A percentile compares a stretch with the other conserved stretches of the same genome.
These are phyloP conservation scores for Clarireedia sp. DNA, from an alignment of 2,329 filamentous ascomycete species.

Conservation along the genomic window DNA sequence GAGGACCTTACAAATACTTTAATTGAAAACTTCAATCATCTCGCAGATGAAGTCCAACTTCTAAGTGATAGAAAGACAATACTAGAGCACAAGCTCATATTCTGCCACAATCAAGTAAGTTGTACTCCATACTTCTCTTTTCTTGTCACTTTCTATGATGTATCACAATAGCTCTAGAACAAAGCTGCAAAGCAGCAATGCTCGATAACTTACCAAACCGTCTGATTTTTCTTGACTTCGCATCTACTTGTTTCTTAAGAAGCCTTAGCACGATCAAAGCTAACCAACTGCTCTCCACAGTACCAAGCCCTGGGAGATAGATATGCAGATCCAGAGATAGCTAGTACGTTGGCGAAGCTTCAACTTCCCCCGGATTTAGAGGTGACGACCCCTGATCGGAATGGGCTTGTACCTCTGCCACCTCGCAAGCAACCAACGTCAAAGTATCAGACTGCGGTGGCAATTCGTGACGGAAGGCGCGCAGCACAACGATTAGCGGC, in stretches of 20 bases:
- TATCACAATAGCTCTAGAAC: conserved; percentile 73
- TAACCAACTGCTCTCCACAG: conserved; percentile 34
- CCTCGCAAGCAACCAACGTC: conserved; percentile 25
- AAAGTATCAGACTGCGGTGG: conserved; percentile 52
- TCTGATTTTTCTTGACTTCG: conserved; percentile 33
- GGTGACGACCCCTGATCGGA: conserved; percentile 20
- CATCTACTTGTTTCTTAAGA: conserved; percentile 9
- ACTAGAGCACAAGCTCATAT: conserved; percentile 58
- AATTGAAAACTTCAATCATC: conserved; percentile 55
- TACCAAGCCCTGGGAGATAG: conserved; percentile 60
- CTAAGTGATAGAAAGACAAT: conserved; percentile 57
- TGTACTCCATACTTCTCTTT: conserved; percentile 3
- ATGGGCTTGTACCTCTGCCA: conserved; percentile 28
- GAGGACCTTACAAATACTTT: conserved; percentile 45
- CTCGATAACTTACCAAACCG: conserved; percentile 47
- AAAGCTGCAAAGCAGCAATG: conserved; percentile 50
- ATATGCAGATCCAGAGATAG: conserved; percentile 60
- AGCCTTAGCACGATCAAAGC: conserved; percentile 13
- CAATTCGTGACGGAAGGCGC: conserved; percentile 56
- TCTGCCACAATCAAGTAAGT: conserved; percentile 59
- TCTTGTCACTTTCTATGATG: conserved; percentile 32
- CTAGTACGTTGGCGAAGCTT: conserved; percentile 57
- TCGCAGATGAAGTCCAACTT: conserved; percentile 57
- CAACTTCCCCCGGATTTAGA: conserved; percentile 48
- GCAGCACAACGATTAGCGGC: conserved; percentile 46